These are phyloP conservation scores for Nemania bipapillata DNA, from an alignment of 2,329 filamentous ascomycete genomes.

Conservation along the genomic window DNA sequence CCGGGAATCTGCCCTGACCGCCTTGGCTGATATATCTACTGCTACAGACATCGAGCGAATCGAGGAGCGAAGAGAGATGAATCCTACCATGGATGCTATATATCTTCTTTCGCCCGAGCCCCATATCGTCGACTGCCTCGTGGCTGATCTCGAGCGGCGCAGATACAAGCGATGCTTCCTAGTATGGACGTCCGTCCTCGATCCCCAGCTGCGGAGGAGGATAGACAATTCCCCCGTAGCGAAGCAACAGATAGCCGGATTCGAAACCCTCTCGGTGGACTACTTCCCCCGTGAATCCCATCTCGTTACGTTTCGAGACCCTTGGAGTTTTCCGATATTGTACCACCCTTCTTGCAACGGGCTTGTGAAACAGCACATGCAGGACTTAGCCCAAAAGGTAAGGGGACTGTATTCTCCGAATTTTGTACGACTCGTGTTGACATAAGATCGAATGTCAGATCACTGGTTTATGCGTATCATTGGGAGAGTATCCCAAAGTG, in stretches of 20 bases:
- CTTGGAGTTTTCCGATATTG: slow-evolving; percentile 92
- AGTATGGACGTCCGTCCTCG: slow-evolving; percentile 84
- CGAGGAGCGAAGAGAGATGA: slow-evolving; percentile 82
- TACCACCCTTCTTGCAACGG: slow-evolving; percentile 91
- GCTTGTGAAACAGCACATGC: slow-evolving; percentile 83
- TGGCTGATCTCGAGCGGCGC: slow-evolving; percentile 88
- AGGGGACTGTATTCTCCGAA: background rate
- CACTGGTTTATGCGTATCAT: slow-evolving; percentile 84
- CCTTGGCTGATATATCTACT: slow-evolving; percentile 41
- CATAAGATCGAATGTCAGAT: slow-evolving; percentile 64
- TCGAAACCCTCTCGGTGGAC: slow-evolving; percentile 85
- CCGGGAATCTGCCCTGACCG: slow-evolving; percentile 39
- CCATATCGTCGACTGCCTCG: slow-evolving; percentile 90
- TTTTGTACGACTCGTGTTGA: slow-evolving; percentile 29
- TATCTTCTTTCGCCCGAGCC: slow-evolving; percentile 88
- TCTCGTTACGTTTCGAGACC: slow-evolving; percentile 89
- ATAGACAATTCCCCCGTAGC: slow-evolving; percentile 77
- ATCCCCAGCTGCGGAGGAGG: slow-evolving; percentile 74
- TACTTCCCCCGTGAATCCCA: slow-evolving; percentile 92
- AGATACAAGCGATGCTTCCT: slow-evolving; percentile 83
- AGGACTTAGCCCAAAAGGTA: slow-evolving; percentile 87
- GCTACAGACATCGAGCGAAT: slow-evolving; percentile 88
- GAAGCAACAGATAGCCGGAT: slow-evolving; percentile 79
- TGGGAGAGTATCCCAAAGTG: slow-evolving; percentile 94
- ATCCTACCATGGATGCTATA: slow-evolving; percentile 91